Base-by-base conservation (phyloP, 73 alveolate species). In the Effrenium voratum region DNA sequence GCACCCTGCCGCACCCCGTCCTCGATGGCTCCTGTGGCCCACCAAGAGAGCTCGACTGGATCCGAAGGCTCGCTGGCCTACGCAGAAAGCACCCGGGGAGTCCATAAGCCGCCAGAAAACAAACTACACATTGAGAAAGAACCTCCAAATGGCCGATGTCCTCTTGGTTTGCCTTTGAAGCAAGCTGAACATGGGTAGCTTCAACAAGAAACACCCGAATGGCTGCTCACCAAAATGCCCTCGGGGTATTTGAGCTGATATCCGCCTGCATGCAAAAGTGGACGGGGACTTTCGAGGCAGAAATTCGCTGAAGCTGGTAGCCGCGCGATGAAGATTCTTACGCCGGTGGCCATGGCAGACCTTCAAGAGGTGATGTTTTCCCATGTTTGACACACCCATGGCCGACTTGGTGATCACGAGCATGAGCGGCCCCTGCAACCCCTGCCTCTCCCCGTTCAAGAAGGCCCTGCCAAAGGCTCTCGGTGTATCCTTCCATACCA, bases 21-120 rank as follows among this genome's bases (percentile, higher is more conserved):
- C 38, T 88, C 95, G 77, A 88, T 88, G n/a, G 85, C 95, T 34
- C 95, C 95, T 43, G 95, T 46, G 5, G 95, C 80, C 95, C 95
- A 88, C 95, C 95, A 88, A 30, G 84, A 30, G 36, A 88, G 85
- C 59, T 88, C 95, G 34, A 72, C 55, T 15, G 95, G 95, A 60
- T 88, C 95, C 15, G 36, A 30, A 3, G 95, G 85, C 77, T 88
- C 95, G 6, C n/a, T 46, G 85, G 95, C 95, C 95, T 87, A 72
- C 46, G 3, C 16, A 12, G 26, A 13, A 16, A 30, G 1, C 10
- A 40, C 16, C 41, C n/a, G 8, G 63, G 63, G 19, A 63, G 86
- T 38, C 5, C 36, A 76, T n/a, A 28, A 45, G 40, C 40, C 38
- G 36, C 59, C 59, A 36, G 41, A 66, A 30, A 10, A 10, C 79